Base-by-base conservation (phyloP, 352 stramenopile species). In the Phytophthora cactorum region DNA sequence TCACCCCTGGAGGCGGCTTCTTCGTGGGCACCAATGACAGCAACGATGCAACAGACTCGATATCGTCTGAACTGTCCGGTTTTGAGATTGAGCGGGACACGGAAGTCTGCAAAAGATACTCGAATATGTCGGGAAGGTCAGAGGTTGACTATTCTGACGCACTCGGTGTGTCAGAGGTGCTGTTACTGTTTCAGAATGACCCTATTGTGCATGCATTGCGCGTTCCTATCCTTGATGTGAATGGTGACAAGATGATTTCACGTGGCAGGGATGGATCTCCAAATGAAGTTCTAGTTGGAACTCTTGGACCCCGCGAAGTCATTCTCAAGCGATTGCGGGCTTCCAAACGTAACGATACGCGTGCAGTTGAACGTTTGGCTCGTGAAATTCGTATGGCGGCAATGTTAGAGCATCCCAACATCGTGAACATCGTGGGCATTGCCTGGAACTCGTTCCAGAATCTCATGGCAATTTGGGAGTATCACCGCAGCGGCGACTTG, bases 361-460 rank as follows among this genome's bases (percentile, higher is more conserved):
- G 65, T n/a, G 81, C 85, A 29, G 74, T 90, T 50, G 81, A 92
- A 51, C 66, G 59, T 7, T 81, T 92, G 49, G 77, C 80, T 1
- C 64, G 65, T 29, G 81, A 92, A 63, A 88, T 90, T 54, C 77
- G 76, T 38, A 62, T 92, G 29, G 75, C 74, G n/a, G 74, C 72
- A 7, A 77, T 62, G 5, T 60, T 92, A 25, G 54, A 78, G 10
- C 84, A 92, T 39, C 76, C 74, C 0, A 87, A 92, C 52, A 78
- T 92, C 25, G 72, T 88, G 6, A 63, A 62, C n/a, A 66, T 90
- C 22, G 43, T 86, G 8, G 84, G 79, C 4, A 77, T 88, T 60
- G 80, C 81, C 11, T 92, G 81, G 79, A 84, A 81, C 38, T 83
- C 75, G 4, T 86, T 90, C 53, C 79, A 86, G 52, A 83, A 87